These are phyloP conservation scores for Syzygium oleosum DNA, from an alignment of 345 rosid genomes.

Conservation along the genomic window DNA sequence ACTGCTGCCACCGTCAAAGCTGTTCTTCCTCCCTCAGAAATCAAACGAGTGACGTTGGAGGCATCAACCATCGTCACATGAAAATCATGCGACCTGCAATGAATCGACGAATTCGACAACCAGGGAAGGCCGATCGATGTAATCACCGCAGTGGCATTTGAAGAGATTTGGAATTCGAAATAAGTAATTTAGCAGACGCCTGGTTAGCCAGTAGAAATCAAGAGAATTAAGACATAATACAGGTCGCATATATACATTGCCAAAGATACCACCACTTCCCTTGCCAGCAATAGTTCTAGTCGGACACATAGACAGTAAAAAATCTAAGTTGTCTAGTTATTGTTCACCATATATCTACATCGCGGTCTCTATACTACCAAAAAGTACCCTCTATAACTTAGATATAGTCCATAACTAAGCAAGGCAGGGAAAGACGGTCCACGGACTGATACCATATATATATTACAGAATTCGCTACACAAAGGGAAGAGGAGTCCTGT, in stretches of 20 bases:
- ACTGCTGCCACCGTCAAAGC: background rate
- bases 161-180: background rate
- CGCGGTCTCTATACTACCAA: background rate
- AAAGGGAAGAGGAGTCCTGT: background rate
- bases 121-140: background rate
- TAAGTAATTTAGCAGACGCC: background rate
- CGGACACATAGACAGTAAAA: background rate
- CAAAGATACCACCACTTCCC: slow-evolving; percentile 2
- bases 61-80: background rate
- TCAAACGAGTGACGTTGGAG: background rate
- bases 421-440: background rate
- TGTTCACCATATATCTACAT: slow-evolving; percentile 1
- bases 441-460: slow-evolving; percentile 2
- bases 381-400: background rate
- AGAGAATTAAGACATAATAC: background rate
- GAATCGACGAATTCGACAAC: background rate
- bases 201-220: background rate
- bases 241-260: background rate
- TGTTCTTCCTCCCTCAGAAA: background rate
- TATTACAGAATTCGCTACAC: slow-evolving; percentile 21
- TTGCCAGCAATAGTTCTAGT: background rate
- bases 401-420: background rate
- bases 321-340: background rate
- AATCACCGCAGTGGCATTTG: background rate
- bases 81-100: background rate